Base-by-base conservation (phyloP, 495 filamentous ascomycete genomes). In the Chaetomium cochliodes region DNA sequence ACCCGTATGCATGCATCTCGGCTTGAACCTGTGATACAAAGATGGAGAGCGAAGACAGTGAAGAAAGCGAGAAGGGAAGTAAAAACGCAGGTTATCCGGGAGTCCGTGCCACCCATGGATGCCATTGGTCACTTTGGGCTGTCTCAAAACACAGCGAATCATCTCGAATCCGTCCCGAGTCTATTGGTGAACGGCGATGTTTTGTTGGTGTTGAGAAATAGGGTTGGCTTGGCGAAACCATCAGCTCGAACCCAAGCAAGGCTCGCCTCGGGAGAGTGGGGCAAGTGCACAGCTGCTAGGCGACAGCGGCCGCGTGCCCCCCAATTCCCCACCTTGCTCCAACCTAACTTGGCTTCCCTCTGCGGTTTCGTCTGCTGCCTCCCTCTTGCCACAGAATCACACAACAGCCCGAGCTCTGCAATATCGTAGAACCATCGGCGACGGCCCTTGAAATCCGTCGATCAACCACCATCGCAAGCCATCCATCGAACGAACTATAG, bases 381-480 rank as follows among this genome's bases (percentile, higher is more conserved):
- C 39, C 60, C 56, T 66, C 54, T 67, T 55, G 57, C 67, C 65
- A 67, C 67, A 54, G 51, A 61, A 54, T 49, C 30, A 65, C 49
- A 37, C 37, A 4, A 25, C 44, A 44, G 47, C 41, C 44, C 47
- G 7, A 5, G n/a, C 18, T 15, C 49, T 59, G 33, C 46, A 22
- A 47, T 30, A 44, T 20, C 46, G 33, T 25, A 47, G 39, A 55
- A 51, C 30, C 47, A 64, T 58, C 65, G 51, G 20, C 20, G n/a
- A n/a, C 11, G 0, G 23, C 15, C 20, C 15, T 22, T 11, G 11
- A 53, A 55, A 41, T 39, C 56, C 41, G 23, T 15, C 28, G 20
- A 44, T 46, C 20, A 49, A 3, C 8, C 33, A 8, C 20, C 16
- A n/a, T 49, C 37, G 39, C 33, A 0, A 5, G 25, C 18, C 18